Evolutionary conservation across 805 yeast species (phyloP), one percentile per base, ranked within the genome.

Genomic region (Wickerhamomyces queroliae): DNA sequence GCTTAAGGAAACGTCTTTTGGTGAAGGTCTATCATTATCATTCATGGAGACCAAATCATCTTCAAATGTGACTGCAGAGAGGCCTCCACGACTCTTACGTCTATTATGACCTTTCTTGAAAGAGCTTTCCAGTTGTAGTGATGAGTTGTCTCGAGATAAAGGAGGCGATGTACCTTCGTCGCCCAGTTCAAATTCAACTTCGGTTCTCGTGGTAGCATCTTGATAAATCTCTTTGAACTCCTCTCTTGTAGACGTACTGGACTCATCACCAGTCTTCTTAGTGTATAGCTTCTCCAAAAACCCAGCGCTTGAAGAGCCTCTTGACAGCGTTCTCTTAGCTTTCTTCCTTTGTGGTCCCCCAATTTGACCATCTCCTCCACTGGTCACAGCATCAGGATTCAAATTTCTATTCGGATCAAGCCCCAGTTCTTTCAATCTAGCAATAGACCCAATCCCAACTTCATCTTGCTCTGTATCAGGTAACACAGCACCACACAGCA

Each of bases 401-500:
- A 74, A 55, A 45, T 64, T 65, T 43, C 57, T 67, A 44, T 61
- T 61, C 0, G 76, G 70, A 49, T 74, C 71, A 33, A 70, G 35
- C 11, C 59, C 60, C 33, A 62, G 59, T 19, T 54, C 56, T 35
- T 49, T 56, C 39, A 76, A 48, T 23, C 54, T 56, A 20, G 56
- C 57, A 7, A 74, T 29, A 1, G 61, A 53, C 24, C 66, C 63
- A 4, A 63, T 49, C 0, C 80, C 80, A 26, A 74, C 70, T 26
- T 72, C 69, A 41, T 74, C 82, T 48, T 80, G 87, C 47, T 80
- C 80, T 13, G 64, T 62, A 17, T 66, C 71, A 0, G 74, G 75
- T 32, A 78, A 54, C 1, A 73, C 65, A 29, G 69, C 72, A 19
- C 87, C 88, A 56, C 87, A 81, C 18, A 67, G 68, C 45, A 79